Evolutionary conservation across 768 basidiomycete species (phyloP), one percentile per base, ranked within the genome.

Genomic region (Kwoniella newhampshirensis): DNA sequence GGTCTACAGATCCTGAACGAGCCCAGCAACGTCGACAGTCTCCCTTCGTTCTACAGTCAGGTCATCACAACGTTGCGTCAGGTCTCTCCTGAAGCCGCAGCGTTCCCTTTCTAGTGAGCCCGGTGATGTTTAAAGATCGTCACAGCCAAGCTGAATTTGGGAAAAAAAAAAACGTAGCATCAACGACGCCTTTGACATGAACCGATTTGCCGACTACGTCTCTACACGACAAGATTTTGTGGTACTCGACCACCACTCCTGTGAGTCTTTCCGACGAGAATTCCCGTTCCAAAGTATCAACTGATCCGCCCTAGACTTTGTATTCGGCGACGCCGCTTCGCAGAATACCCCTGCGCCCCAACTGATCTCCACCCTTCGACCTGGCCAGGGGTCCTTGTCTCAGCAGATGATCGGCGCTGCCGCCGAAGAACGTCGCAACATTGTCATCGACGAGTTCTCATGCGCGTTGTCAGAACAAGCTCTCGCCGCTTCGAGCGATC

Each of bases 401-500:
- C 45, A 63, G 11, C 59, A 68, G 44, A 42, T 71, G 25, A 48
- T 59, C 39, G 35, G 56, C 13, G 69, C 66, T 12, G 53, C 72
- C 9, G 43, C 85, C 37, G 41, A 56, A 20, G 49, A 52, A 3
- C 36, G 65, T 32, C 43, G 64, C 28, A 70, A 75, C 35, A 42
- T 70, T 21, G 62, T 70, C 25, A 54, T 74, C 25, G 70, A 61
- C 46, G 70, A 75, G 37, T 70, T 64, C 84, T 88, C 78, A 83
- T 86, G 63, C 83, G 87, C 60, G 64, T 51, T 70, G 51, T 49
- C 80, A 0, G 63, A 61, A 2, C 64, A 82, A 52, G 86, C 86
- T 62, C 65, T 86, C 17, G 71, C 80, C 6, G 73, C 73, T 8
- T 84, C 83, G 57, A 32, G 63, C 2, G 77, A 86, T 66, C 77